Conservation (phyloP, 257 asterid genomes). For the Prunella vulgaris region DNA sequence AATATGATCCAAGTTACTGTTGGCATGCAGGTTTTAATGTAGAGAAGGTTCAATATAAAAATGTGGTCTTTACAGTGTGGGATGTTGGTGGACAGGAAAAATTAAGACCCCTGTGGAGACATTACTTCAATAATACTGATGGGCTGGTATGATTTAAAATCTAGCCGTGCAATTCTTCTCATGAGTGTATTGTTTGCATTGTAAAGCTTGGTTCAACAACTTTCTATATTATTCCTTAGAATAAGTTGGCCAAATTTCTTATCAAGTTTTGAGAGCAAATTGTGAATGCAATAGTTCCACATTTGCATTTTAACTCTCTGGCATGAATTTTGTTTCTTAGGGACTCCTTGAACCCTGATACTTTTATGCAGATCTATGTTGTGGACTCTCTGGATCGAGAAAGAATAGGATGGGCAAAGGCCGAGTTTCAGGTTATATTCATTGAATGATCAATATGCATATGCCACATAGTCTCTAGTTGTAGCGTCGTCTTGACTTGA, state of each 20-base stretch:
- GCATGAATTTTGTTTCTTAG: background rate
- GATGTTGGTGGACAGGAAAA: conserved; percentile 99
- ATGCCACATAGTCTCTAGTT: conserved; percentile 21
- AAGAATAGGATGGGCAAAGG: conserved; percentile 76
- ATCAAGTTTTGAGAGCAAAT: no score
- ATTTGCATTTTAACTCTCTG: conserved; percentile 10
- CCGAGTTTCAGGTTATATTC: conserved; percentile 77
- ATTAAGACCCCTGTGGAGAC: conserved; percentile 96
- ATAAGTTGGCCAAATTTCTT: background rate
- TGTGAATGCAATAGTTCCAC: conserved; percentile 5
- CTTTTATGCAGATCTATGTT: conserved; percentile 67
- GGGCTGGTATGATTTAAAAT: conserved; percentile 63
- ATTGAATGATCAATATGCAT: conserved; percentile 20
- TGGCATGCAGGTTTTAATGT: conserved; percentile 84
- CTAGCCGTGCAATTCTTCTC: background rate
- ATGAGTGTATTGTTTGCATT: conserved; percentile 1
- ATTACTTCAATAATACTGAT: conserved; percentile 89
- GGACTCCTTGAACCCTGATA: conserved; percentile 11
- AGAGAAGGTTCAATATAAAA: conserved; percentile 94
- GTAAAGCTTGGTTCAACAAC: background rate
- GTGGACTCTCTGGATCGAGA: conserved; percentile 96
- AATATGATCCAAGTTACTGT: conserved; percentile 22
- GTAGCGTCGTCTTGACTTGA: conserved; percentile 22
- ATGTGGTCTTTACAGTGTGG: conserved; percentile 93
- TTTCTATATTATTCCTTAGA: background rate